A percentile compares a stretch with the other conserved stretches of the same genome.
Evolutionary conservation across 2,329 filamentous ascomycete species (phyloP).

Genomic region (Elsinoe ampelina): DNA sequence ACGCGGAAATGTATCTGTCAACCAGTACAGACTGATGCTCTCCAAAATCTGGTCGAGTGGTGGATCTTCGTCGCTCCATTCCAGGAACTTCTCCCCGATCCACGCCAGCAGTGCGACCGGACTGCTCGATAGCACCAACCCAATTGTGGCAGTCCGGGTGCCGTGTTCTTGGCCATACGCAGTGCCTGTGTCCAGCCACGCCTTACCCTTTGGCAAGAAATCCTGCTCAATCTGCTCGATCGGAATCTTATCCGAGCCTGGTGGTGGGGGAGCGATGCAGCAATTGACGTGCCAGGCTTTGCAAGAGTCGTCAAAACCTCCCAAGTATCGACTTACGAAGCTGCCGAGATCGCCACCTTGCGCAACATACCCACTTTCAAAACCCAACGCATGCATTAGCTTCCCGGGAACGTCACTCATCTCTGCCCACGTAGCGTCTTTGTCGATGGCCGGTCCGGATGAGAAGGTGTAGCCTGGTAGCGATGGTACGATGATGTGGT

Average conservation of each 20-base stretch:
- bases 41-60: conserved; percentile 37
- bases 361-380: conserved; percentile 42
- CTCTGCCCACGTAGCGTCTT: conserved; percentile 34
- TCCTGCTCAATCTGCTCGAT: conserved; percentile 30
- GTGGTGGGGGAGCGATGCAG: conserved; percentile 19
- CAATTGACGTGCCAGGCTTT: conserved; percentile 29
- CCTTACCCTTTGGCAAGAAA: conserved; percentile 29
- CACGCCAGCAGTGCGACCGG: conserved; percentile 51
- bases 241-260: conserved; percentile 19
- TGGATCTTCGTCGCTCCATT: conserved; percentile 42
- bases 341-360: conserved; percentile 51
- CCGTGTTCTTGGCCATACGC: conserved; percentile 47
- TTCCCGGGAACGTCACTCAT: conserved; percentile 40
- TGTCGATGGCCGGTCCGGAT: conserved; percentile 37
- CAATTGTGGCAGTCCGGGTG: conserved; percentile 48
- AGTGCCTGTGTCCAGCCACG: conserved; percentile 35
- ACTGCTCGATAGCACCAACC: conserved; percentile 43
- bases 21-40: conserved; percentile 47
- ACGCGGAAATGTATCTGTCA: conserved; percentile 34
- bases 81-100: conserved; percentile 49
- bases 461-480: conserved; percentile 48
- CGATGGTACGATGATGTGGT: conserved; percentile 48
- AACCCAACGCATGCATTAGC: conserved; percentile 46
- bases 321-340: conserved; percentile 36
- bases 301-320: conserved; percentile 36